These are phyloP conservation scores for Tylopilus rubrobrunneus DNA, from an alignment of 768 basidiomycete species.

Conservation along the genomic window DNA sequence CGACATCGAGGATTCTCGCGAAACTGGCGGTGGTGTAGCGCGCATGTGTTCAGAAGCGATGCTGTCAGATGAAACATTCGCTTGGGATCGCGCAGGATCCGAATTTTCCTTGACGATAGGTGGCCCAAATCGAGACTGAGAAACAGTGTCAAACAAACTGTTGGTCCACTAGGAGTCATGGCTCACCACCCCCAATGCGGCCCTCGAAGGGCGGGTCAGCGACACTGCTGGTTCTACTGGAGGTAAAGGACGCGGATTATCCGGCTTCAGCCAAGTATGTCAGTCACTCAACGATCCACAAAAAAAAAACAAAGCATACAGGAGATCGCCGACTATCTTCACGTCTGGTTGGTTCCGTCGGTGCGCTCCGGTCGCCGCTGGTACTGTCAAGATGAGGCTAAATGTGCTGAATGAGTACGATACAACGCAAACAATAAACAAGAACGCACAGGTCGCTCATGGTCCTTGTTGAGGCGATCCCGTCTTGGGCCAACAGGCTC, in stretches of 20 bases:
- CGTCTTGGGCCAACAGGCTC: slow-evolving; percentile 20
- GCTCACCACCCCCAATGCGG: slow-evolving; percentile 12
- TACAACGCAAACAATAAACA: neutral
- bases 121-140: slow-evolving; percentile 32
- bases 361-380: neutral
- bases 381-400: slow-evolving; percentile 17
- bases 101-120: slow-evolving; percentile 21
- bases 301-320: slow-evolving; percentile 3
- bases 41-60: slow-evolving; percentile 11
- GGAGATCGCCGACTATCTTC: slow-evolving; percentile 16
- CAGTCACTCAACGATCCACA: neutral
- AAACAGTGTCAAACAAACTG: neutral
- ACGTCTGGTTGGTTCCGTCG: slow-evolving; percentile 7
- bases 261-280: slow-evolving; percentile 4
- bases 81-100: slow-evolving; percentile 5
- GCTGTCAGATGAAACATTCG: slow-evolving; percentile 17
- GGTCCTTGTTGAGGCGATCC: slow-evolving; percentile 16
- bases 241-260: slow-evolving; percentile 2
- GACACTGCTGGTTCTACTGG: slow-evolving; percentile 5
- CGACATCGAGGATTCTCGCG: slow-evolving; percentile 27
- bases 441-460: slow-evolving; percentile 23
- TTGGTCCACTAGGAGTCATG: too few relatives aligned
- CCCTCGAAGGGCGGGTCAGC: slow-evolving; percentile 14
- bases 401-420: slow-evolving; percentile 7
- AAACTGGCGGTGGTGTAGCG: slow-evolving; percentile 28